Evolutionary conservation across 306 rosid species (phyloP), one percentile per base, ranked within the genome.

Genomic region (Abrus precatorius): DNA sequence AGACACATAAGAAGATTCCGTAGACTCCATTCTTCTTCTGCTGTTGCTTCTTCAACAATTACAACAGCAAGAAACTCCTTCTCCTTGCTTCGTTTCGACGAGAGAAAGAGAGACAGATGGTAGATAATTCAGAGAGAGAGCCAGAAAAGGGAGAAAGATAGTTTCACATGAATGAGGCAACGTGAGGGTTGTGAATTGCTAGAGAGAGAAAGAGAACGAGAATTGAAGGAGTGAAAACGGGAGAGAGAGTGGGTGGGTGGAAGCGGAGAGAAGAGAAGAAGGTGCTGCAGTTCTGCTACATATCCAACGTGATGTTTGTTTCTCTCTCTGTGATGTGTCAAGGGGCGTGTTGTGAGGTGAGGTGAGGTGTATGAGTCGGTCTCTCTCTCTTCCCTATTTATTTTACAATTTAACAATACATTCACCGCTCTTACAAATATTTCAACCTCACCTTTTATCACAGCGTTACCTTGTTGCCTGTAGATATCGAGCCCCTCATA

Each of bases 1-100:
- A 48, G 98, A 96, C 53, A 96, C 87, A 90, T 92, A 92, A 0
- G 98, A 88, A 29, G 99, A 87, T 76, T 96, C 99, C 38, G 98
- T 89, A 38, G 99, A 93, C 90, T 90, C 98, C 99, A 96, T 90
- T 71, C 45, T 76, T 79, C 75, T 78, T 77, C 54, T 77, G 8
- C 52, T 4, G 7, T 66, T 61, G 20, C 63, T 2, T 11, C 45
- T 3, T 1, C 48, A 4, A 7, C n/a, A 11, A 50, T 20, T 20
- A 20, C 60, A 60, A 60, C 13, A 29, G n/a, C 8, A 14, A 66
- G 2, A 71, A 53, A 44, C 82, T 76, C 76, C 85, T 72, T 85
- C 84, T 78, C 76, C 75, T 85, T 87, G 63, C 67, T 53, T 32
- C 5, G 84, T 48, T 12, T 45, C 38, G 74, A 68, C 13, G 62